Percentiles rank a stretch among this genome's conserved stretches.
phyloP scores from a whole-genome alignment of 257 asterid genomes.

The Lavandula angustifolia region DNA sequence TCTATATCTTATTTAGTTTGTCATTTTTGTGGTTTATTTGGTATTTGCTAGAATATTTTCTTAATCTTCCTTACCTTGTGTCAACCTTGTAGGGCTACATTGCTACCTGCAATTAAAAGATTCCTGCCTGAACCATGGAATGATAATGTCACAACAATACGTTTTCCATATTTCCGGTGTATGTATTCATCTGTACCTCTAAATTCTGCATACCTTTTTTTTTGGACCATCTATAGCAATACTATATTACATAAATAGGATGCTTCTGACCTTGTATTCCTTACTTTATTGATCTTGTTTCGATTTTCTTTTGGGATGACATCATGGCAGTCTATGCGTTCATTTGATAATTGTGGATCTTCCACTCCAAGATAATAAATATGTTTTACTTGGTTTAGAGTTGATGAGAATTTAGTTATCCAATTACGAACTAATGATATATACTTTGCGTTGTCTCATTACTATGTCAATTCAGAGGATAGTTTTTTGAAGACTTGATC shows the following conservation, averaged over 20 bases:
- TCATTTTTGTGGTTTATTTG: not conserved
- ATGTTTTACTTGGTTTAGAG: constrained; percentile 4
- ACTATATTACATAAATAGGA: constrained; percentile 2
- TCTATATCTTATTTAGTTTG: constrained; percentile 26
- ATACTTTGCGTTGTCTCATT: not conserved
- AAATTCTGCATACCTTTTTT: constrained; percentile 28
- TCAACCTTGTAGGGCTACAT: constrained; percentile 71
- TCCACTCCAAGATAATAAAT: not conserved
- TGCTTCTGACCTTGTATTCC: not conserved
- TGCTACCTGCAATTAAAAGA: constrained; percentile 71
- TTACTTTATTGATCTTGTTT: constrained; percentile 3
- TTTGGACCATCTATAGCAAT: constrained; percentile 5
- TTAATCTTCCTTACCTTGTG: constrained; percentile 20
- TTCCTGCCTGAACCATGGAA: constrained; percentile 85
- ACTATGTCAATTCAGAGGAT: not conserved
- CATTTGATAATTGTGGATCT: constrained; percentile 3
- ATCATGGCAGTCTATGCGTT: not conserved
- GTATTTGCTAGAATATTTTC: not conserved
- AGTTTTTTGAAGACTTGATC: not conserved
- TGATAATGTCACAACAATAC: constrained; percentile 67
- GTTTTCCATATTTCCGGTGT: constrained; percentile 73
- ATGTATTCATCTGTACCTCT: constrained; percentile 28
- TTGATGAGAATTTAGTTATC: not conserved
- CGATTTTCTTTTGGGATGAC: not conserved
- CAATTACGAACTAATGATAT: constrained; percentile 3